Evolutionary conservation across 345 rosid species (phyloP).

Genomic region (Brassica juncea): DNA sequence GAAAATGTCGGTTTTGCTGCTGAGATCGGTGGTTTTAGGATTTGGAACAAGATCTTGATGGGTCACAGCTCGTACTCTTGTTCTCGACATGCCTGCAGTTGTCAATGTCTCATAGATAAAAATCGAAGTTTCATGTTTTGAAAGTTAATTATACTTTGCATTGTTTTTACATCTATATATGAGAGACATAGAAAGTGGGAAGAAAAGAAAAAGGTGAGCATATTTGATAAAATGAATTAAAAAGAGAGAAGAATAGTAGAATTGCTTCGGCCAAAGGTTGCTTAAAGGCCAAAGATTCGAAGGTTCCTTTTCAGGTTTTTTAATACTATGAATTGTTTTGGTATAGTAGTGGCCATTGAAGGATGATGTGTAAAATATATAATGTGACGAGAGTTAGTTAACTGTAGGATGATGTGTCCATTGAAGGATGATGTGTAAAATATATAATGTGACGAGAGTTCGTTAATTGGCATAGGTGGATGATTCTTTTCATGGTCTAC

Average conservation of each 20-base stretch:
- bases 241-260: conserved; percentile 42
- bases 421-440: conserved; percentile 24
- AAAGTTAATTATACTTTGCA: conserved; percentile 14
- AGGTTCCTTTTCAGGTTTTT: conserved; percentile 35
- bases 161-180: conserved; percentile 10
- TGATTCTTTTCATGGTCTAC: conserved; percentile 15
- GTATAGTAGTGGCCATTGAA: neutral
- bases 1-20: conserved; percentile 65
- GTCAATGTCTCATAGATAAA: conserved; percentile 12
- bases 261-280: conserved; percentile 91
- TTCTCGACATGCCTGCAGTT: conserved; percentile 41
- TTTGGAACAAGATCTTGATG: conserved; percentile 81
- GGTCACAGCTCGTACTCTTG: conserved; percentile 62
- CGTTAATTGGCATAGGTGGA: conserved; percentile 16
- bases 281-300: conserved; percentile 82
- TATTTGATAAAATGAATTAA: neutral
- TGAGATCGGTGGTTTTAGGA: conserved; percentile 54
- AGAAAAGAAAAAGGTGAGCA: conserved; percentile 20
- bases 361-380: conserved; percentile 28
- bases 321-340: conserved; percentile 34
- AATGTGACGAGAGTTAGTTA: conserved; percentile 24
- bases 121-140: conserved; percentile 2
- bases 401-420: neutral
- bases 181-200: conserved; percentile 7
- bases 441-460: conserved; percentile 24